Base-by-base conservation (phyloP, 1,284 basidiomycete species). In the Heterobasidion occidentale region DNA sequence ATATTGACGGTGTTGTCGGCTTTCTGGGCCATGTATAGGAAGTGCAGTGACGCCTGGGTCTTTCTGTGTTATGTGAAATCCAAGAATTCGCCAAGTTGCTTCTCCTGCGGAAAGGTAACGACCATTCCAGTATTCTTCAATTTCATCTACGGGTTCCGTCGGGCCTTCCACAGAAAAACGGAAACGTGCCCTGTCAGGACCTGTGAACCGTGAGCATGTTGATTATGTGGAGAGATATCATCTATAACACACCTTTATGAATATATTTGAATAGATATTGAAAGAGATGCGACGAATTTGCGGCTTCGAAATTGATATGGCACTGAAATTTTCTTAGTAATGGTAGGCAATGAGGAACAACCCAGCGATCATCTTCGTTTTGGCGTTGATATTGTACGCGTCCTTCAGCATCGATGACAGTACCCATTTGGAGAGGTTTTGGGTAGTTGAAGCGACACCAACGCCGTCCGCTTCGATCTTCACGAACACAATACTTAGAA, bases 241-340 rank as follows among this genome's bases (percentile, higher is more conserved):
- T n/a, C n/a, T n/a, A n/a, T n/a, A n/a, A n/a, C n/a, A n/a, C n/a
- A 67, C 72, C 70, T 67, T 74, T 75, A 48, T 73, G 67, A 27
- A 74, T 68, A 52, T 74, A 74, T 53, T 75, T 74, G 64, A 71
- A 74, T 0, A 74, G 55, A 58, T 75, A 74, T 48, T 71, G 66
- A 53, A 74, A 71, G 3, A 72, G 42, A 17, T 69, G 67, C 0
- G 66, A 65, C 0, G 68, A 66, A 45, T 52, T 62, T 0, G 70
- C 68, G n/a, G 64, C 62, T 54, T 75, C 72, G 46, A 73, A 65
- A 56, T 74, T 71, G 50, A 75, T 67, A 54, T 74, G 71, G 46
- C 72, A 74, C 1, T 67, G 34, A 34, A 68, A 68, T 57, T 64
- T 61, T 0, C 57, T 56, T 0, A 71, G 46, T 0, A 73, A 58